Evolutionary conservation across 1,284 basidiomycete genomes (phyloP).

Genomic region (Papiliotrema laurentii): DNA sequence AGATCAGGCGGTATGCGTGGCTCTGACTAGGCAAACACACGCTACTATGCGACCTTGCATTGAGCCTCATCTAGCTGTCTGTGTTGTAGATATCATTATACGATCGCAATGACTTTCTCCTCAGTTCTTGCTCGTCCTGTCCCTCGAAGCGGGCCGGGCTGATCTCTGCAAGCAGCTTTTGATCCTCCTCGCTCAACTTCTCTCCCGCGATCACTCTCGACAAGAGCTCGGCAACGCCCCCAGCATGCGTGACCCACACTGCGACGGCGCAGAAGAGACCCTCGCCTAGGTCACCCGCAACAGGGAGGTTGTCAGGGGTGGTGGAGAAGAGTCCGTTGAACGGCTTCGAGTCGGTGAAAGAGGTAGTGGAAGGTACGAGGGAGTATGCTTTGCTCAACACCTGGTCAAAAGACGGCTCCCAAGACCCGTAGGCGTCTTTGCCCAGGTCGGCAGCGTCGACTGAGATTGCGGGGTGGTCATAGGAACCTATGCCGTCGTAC

Average conservation of each 20-base stretch:
- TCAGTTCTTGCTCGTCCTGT: constrained; percentile 3
- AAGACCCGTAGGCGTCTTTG: constrained; percentile 14
- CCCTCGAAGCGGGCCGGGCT: constrained; percentile 33
- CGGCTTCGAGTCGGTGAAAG: constrained; percentile 5
- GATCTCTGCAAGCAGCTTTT: constrained; percentile 12
- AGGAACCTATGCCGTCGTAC: constrained; percentile 25
- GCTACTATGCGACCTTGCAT: no score
- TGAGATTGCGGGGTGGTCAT: constrained; percentile 20
- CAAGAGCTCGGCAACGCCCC: constrained; percentile 15
- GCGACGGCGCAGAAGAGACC: constrained; percentile 21
- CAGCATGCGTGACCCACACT: constrained; percentile 30
- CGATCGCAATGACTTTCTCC: constrained; percentile 11
- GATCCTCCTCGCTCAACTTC: constrained; percentile 3
- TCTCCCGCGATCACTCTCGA: constrained; percentile 12
- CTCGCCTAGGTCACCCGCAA: constrained; percentile 16
- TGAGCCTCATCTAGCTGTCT: no score
- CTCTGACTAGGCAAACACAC: no score
- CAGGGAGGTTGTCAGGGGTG: constrained; percentile 26
- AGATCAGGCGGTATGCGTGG: no score
- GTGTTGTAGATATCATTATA: constrained; percentile 31
- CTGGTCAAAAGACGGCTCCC: constrained; percentile 12
- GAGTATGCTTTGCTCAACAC: constrained; percentile 10
- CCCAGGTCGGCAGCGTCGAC: constrained; percentile 4
- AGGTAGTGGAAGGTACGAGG: constrained; percentile 13
- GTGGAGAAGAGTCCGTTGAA: constrained; percentile 31